Base-by-base conservation (phyloP, 192 early-diverging fungal species). In the Diversispora epigaea region DNA sequence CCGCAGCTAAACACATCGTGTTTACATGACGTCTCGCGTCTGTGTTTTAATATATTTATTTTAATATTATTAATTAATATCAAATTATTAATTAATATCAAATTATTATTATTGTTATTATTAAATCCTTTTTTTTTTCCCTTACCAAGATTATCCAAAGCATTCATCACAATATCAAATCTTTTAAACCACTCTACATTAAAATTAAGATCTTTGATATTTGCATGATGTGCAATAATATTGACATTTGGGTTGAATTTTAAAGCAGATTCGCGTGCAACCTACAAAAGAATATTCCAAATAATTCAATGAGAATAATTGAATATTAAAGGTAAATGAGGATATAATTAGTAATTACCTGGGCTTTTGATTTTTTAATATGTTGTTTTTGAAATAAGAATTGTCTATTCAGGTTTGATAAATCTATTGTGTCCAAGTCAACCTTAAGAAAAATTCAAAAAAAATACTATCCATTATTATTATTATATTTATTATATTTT, bases 401-500 rank as follows among this genome's bases (percentile, higher is more conserved):
- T 85, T 99, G 98, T n/a, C 98, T 85, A 83, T 99, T 99, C 62
- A 99, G 83, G 81, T 99, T 99, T 32, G 95, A 96, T 50, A 98
- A 84, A 71, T 99, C 98, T 66, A 99, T 99, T 1, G 97, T 97
- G 83, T 99, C 98, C 52, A 99, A 85, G 81, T 99, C 98, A 50
- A 99, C 88, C 93, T 94, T n/a, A n/a, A n/a, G 71, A 50, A 14
- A 7, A 40, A 19, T 25, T 40, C 1, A 60, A 41, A 54, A 71
- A 56, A 79, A 15, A 68, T 58, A 54, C 4, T 19, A 39, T 7
- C 11, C 40, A 4, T 65, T 50, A 32, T 66, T 14, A 56, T 62
- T 11, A 71, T 40, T 57, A 67, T 71, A 50, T 50, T 50, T 8
- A 50, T 12, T 12, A 4, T 8, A 8, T 12, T n/a, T 50, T 50